These are phyloP conservation scores for Fusarium staphyleae DNA, from an alignment of 2,329 filamentous ascomycete genomes.

Conservation along the genomic window DNA sequence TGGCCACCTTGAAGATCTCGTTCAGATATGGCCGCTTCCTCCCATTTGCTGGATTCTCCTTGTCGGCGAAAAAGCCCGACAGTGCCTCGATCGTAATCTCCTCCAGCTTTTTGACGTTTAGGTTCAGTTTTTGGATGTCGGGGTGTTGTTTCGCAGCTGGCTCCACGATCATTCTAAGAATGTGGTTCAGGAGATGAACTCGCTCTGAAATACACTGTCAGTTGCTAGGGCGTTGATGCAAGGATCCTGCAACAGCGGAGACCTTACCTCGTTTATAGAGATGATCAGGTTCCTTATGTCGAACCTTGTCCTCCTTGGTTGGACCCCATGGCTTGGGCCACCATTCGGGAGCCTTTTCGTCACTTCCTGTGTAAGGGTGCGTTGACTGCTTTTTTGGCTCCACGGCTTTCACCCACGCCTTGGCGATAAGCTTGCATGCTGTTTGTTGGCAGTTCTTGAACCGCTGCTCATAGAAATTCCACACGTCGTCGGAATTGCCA, in stretches of 20 bases:
- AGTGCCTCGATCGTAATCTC: constrained; percentile 65
- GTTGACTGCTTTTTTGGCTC: constrained; percentile 80
- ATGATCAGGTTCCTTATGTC: constrained; percentile 78
- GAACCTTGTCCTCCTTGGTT: constrained; percentile 61
- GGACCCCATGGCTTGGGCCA: constrained; percentile 67
- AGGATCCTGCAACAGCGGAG: not conserved
- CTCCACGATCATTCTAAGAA: constrained; percentile 63
- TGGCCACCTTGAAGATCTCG: constrained; percentile 69
- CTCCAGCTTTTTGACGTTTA: constrained; percentile 64
- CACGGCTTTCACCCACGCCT: constrained; percentile 77
- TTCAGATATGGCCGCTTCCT: constrained; percentile 63
- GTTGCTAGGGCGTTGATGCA: not conserved
- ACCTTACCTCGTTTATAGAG: constrained; percentile 68
- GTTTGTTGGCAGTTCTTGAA: constrained; percentile 74
- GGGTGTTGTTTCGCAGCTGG: constrained; percentile 58
- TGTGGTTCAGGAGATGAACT: constrained; percentile 65
- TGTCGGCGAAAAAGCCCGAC: constrained; percentile 59
- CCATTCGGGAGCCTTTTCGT: constrained; percentile 69
- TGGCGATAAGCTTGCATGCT: constrained; percentile 74
- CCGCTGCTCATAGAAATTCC: constrained; percentile 65
- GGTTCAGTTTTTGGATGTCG: constrained; percentile 59
- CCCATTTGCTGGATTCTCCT: constrained; percentile 62
- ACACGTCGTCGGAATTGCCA: constrained; percentile 60
- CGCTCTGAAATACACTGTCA: constrained; percentile 55
- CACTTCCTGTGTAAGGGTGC: constrained; percentile 73